These are phyloP conservation scores for Triadica sebifera DNA, from an alignment of 345 rosid genomes.

Conservation along the genomic window DNA sequence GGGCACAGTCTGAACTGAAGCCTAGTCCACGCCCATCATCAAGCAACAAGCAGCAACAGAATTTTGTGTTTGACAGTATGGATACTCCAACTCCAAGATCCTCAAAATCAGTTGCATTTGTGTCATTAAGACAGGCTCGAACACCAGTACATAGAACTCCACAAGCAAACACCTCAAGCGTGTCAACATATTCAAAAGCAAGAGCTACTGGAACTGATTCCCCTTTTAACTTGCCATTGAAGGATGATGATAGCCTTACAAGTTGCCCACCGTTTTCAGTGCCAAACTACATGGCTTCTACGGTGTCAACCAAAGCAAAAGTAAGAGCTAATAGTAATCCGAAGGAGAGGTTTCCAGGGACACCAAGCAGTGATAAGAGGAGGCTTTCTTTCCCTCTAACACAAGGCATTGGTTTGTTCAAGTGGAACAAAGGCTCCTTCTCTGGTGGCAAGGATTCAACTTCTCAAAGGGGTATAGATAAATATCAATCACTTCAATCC, in stretches of 20 bases:
- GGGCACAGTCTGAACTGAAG: constrained; percentile 47
- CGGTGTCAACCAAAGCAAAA: constrained; percentile 79
- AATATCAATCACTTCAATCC: constrained; percentile 35
- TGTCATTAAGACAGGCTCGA: constrained; percentile 42
- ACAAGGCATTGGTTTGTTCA: constrained; percentile 69
- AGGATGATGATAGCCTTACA: constrained; percentile 87
- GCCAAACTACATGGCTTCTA: constrained; percentile 88
- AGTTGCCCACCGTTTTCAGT: constrained; percentile 90
- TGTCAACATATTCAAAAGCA: constrained; percentile 50
- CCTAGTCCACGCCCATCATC: constrained; percentile 56
- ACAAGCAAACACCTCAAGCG: constrained; percentile 30
- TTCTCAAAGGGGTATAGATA: constrained; percentile 30
- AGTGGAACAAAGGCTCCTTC: constrained; percentile 72
- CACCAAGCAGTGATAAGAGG: constrained; percentile 74
- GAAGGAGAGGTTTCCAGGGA: constrained; percentile 54
- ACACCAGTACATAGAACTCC: constrained; percentile 46
- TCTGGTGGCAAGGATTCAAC: constrained; percentile 51
- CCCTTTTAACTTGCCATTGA: constrained; percentile 49
- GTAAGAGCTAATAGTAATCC: constrained; percentile 75
- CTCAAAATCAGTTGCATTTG: constrained; percentile 51
- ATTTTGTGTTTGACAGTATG: constrained; percentile 45
- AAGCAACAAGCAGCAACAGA: constrained; percentile 42
- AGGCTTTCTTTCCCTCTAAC: constrained; percentile 65
- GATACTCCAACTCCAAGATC: constrained; percentile 78
- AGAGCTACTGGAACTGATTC: constrained; percentile 60